phyloP scores from a whole-genome alignment of 176 grass and related monocot genomes.

The Microstegium vimineum region DNA sequence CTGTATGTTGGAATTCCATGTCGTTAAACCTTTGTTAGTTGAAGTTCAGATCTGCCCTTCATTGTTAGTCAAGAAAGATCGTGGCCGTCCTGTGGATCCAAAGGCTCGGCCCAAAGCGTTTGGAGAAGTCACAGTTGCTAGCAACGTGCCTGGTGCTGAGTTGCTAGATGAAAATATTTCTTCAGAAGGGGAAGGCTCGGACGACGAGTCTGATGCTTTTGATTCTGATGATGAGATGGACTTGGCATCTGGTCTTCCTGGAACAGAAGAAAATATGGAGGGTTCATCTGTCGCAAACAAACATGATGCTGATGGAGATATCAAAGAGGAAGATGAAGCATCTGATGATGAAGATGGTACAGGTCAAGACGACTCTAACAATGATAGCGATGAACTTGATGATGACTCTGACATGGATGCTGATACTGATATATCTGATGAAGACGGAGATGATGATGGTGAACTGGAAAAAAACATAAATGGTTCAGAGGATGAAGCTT shows the following conservation, averaged over 20 bases:
- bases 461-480: constrained; percentile 5
- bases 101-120: constrained; percentile 80
- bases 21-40: constrained; percentile 24
- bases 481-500: constrained; percentile 25
- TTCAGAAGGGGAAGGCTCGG: constrained; percentile 28
- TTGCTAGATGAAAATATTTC: constrained; percentile 45
- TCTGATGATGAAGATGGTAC: constrained; percentile 41
- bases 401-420: constrained; percentile 33
- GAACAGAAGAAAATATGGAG: not conserved
- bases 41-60: constrained; percentile 80
- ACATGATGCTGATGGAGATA: constrained; percentile 11
- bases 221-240: constrained; percentile 36
- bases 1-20: constrained; percentile 12
- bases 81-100: constrained; percentile 68
- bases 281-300: constrained; percentile 18
- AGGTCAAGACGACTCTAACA: not conserved
- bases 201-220: constrained; percentile 39
- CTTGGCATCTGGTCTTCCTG: constrained; percentile 10
- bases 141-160: constrained; percentile 43
- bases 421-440: constrained; percentile 37
- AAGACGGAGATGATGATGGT: constrained; percentile 17
- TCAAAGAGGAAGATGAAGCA: constrained; percentile 7
- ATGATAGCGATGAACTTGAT: constrained; percentile 39
- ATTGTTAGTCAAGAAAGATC: constrained; percentile 78
- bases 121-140: constrained; percentile 62